These are phyloP conservation scores for Pseudonitzschia delicatissima DNA, from an alignment of 108 stramenopile genomes.

Conservation along the genomic window DNA sequence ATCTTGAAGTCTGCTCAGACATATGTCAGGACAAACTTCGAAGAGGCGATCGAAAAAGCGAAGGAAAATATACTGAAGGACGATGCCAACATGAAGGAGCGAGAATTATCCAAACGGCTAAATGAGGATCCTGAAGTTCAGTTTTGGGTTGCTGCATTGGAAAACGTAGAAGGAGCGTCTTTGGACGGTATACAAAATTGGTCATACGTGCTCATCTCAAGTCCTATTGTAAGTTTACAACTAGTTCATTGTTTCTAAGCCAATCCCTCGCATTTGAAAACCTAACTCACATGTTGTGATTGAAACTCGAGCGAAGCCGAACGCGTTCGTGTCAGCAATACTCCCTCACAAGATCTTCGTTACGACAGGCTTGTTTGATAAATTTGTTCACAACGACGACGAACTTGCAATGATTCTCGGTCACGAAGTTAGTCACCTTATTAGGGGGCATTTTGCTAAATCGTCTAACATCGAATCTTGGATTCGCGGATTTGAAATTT, in stretches of 20 bases:
- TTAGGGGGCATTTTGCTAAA: constrained; percentile 67
- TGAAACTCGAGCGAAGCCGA: constrained; percentile 31
- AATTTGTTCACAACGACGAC: constrained; percentile 70
- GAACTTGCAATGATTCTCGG: constrained; percentile 81
- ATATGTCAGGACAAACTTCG: constrained; percentile 33
- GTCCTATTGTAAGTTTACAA: not conserved
- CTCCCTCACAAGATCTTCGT: constrained; percentile 83
- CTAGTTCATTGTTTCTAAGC: not conserved
- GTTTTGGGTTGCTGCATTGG: constrained; percentile 34
- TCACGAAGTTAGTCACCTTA: constrained; percentile 76
- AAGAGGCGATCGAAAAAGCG: constrained; percentile 19
- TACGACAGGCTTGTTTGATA: constrained; percentile 65
- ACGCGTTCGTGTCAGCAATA: constrained; percentile 87
- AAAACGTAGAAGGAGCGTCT: constrained; percentile 35
- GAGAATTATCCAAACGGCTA: constrained; percentile 13
- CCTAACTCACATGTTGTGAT: constrained; percentile 36
- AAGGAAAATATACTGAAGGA: constrained; percentile 19
- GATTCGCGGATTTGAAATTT: constrained; percentile 72
- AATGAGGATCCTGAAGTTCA: constrained; percentile 30
- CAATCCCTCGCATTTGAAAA: constrained; percentile 13
- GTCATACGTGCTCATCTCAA: constrained; percentile 17
- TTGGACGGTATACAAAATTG: constrained; percentile 33
- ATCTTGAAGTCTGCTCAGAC: constrained; percentile 35
- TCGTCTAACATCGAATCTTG: constrained; percentile 57
- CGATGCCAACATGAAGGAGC: constrained; percentile 7